phyloP scores from a whole-genome alignment of 768 basidiomycete genomes.

The Royoungia palumana region DNA sequence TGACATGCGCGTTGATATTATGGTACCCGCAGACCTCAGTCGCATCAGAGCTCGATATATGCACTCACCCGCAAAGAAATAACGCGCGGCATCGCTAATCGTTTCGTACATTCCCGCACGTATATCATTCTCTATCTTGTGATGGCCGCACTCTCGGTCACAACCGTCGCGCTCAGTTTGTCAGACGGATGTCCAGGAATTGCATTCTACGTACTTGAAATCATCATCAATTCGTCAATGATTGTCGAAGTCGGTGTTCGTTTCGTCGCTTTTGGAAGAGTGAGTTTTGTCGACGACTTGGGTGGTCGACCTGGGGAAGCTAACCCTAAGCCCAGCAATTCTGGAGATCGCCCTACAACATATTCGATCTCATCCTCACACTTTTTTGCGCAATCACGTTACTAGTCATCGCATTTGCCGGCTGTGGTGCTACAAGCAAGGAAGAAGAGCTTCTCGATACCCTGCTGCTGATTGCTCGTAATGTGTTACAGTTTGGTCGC shows the following conservation, averaged over 20 bases:
- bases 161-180: conserved; percentile 81
- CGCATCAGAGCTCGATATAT: conserved; percentile 68
- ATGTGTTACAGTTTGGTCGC: conserved; percentile 88
- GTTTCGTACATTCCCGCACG: conserved; percentile 82
- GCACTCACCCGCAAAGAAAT: conserved; percentile 81
- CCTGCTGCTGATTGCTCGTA: conserved; percentile 85
- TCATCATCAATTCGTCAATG: conserved; percentile 88
- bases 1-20: conserved; percentile 18
- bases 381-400: conserved; percentile 87
- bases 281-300: conserved; percentile 40
- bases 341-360: conserved; percentile 92
- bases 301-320: not conserved
- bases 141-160: conserved; percentile 84
- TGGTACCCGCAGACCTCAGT: conserved; percentile 62
- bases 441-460: conserved; percentile 95
- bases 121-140: conserved; percentile 87
- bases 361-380: conserved; percentile 86
- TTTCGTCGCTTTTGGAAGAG: conserved; percentile 89
- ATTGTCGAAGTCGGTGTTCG: conserved; percentile 91
- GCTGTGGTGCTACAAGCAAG: conserved; percentile 77
- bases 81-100: conserved; percentile 80
- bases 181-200: conserved; percentile 81
- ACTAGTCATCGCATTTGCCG: conserved; percentile 83
- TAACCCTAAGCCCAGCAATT: conserved; percentile 65
- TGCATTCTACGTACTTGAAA: conserved; percentile 86